Evolutionary conservation across 2,329 filamentous ascomycete species (phyloP).

Genomic region (Colletotrichum musae): DNA sequence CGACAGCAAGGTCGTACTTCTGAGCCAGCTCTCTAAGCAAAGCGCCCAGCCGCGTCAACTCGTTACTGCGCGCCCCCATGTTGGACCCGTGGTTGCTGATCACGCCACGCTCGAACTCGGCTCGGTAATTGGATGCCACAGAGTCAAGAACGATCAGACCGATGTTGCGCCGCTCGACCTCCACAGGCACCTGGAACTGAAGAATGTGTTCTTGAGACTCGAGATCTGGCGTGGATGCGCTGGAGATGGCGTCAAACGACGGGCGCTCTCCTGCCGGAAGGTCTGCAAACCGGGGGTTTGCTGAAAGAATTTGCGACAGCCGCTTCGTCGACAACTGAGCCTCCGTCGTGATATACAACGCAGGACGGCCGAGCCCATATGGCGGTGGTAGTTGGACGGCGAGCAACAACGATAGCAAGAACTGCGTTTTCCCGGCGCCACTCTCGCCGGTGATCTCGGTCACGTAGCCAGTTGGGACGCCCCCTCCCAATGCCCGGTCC

Average conservation of each 20-base stretch:
- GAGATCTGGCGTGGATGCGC: conserved; percentile 88
- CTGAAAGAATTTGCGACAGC: conserved; percentile 81
- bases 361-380: conserved; percentile 78
- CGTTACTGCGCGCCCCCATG: conserved; percentile 82
- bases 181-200: conserved; percentile 90
- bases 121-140: conserved; percentile 94
- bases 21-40: conserved; percentile 83
- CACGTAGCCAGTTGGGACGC: conserved; percentile 84
- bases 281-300: conserved; percentile 72
- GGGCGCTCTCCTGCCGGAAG: conserved; percentile 56
- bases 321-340: conserved; percentile 85
- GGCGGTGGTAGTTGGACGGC: conserved; percentile 85
- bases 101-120: conserved; percentile 80
- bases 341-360: conserved; percentile 96
- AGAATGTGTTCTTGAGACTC: conserved; percentile 97
- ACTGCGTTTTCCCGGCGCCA: conserved; percentile 94
- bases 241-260: conserved; percentile 82
- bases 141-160: conserved; percentile 91
- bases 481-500: conserved; percentile 80
- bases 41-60: conserved; percentile 83
- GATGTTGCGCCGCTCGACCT: conserved; percentile 80
- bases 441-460: conserved; percentile 95
- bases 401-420: conserved; percentile 88
- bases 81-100: conserved; percentile 62
- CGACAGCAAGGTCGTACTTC: conserved; percentile 82